Conservation (phyloP, 305 asterid genomes). For the Fraxinus ornus region DNA sequence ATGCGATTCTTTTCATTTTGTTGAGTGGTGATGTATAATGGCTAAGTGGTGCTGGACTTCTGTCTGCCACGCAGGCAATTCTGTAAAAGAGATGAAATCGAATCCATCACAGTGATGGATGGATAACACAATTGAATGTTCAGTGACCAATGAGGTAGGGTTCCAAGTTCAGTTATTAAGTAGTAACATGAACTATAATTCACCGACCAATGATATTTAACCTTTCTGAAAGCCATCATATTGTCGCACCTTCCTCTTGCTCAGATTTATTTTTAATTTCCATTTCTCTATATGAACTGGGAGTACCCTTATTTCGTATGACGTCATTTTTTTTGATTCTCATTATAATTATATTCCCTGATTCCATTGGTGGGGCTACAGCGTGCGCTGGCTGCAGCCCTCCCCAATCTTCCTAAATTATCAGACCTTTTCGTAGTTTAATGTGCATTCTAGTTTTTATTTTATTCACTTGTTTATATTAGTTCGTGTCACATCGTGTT, state of each 20-base stretch:
- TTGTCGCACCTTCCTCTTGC: neutral
- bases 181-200: neutral
- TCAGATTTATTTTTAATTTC: neutral
- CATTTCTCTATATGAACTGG: neutral
- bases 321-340: neutral
- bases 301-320: neutral
- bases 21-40: neutral
- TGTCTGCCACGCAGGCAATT: neutral
- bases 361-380: neutral
- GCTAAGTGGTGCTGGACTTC: neutral
- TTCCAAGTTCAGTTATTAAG: neutral
- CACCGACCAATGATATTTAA: neutral
- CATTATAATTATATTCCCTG: neutral
- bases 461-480: neutral
- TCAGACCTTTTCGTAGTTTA: neutral
- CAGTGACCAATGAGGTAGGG: neutral
- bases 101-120: neutral
- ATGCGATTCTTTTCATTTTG: neutral
- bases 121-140: neutral
- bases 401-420: neutral
- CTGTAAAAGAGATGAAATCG: neutral
- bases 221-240: neutral
- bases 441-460: neutral
- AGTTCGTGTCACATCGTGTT: neutral
- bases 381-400: neutral